Evolutionary conservation across 2,329 filamentous ascomycete species (phyloP).

Genomic region (Lasiodiplodia citricola): DNA sequence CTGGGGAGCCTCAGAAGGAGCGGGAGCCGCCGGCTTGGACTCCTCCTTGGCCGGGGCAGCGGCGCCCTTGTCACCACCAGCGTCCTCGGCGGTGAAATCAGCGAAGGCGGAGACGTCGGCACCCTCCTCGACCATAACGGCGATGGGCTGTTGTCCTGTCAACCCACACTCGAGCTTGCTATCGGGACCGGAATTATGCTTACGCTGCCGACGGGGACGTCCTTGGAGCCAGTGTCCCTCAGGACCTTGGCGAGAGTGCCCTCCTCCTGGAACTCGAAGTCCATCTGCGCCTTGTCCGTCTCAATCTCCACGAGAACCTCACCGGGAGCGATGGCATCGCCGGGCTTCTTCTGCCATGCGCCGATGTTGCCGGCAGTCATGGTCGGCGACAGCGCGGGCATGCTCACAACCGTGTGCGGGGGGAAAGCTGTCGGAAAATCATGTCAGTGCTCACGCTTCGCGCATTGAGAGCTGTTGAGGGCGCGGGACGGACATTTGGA

Average conservation of each 20-base stretch:
- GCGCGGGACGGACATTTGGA: constrained; percentile 64
- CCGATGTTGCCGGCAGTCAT: constrained; percentile 98
- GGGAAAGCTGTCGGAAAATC: constrained; percentile 74
- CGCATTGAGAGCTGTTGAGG: constrained; percentile 17
- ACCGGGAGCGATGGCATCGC: constrained; percentile 84
- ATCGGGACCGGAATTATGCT: constrained; percentile 33
- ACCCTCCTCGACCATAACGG: constrained; percentile 90
- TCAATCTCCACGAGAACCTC: constrained; percentile 98
- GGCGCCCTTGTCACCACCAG: constrained; percentile 78
- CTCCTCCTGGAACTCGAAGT: constrained; percentile 99
- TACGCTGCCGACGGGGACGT: constrained; percentile 92
- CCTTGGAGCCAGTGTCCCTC: constrained; percentile 91
- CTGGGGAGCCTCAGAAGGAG: constrained; percentile 53
- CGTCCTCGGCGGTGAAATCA: constrained; percentile 85
- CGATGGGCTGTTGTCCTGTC: constrained; percentile 75
- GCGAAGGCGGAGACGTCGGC: constrained; percentile 87
- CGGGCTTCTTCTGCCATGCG: constrained; percentile 95
- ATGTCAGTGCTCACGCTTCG: constrained; percentile 21
- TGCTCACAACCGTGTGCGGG: constrained; percentile 91
- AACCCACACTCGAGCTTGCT: constrained; percentile 19
- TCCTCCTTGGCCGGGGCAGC: constrained; percentile 68
- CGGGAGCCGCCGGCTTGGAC: constrained; percentile 66
- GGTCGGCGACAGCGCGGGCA: constrained; percentile 96
- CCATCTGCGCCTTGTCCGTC: constrained; percentile 99
- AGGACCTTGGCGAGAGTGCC: constrained; percentile 93